phyloP scores from a whole-genome alignment of 805 yeast species.

The Alloascoidea africana region DNA sequence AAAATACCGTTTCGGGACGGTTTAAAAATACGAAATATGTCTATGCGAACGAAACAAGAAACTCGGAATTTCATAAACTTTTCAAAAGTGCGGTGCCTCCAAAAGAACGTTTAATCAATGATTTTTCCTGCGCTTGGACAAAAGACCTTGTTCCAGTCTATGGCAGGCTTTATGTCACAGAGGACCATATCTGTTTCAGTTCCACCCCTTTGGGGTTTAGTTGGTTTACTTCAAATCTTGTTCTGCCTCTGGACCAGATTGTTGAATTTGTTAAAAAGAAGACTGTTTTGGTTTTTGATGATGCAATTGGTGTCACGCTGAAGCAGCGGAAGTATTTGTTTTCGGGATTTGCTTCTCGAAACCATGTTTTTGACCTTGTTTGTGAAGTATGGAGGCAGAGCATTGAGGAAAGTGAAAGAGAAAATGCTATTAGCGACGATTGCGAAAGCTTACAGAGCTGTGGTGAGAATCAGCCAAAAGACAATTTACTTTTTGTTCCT shows the following conservation, averaged over 20 bases:
- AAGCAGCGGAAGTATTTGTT: constrained; percentile 51
- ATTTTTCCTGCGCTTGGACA: constrained; percentile 80
- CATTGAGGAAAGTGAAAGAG: background rate
- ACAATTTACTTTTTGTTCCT: background rate
- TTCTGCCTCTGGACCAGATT: constrained; percentile 59
- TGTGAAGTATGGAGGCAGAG: constrained; percentile 48
- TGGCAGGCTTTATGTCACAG: constrained; percentile 75
- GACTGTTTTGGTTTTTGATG: constrained; percentile 83
- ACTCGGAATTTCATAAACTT: constrained; percentile 62
- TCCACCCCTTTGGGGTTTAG: constrained; percentile 56
- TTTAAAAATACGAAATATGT: too few relatives aligned
- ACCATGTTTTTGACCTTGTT: constrained; percentile 56
- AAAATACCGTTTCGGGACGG: too few relatives aligned
- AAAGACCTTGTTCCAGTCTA: constrained; percentile 56
- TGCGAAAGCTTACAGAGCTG: background rate
- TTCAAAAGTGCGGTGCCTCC: constrained; percentile 53
- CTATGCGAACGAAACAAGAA: constrained; percentile 41
- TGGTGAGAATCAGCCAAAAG: background rate
- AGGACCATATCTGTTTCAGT: constrained; percentile 68
- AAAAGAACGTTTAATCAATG: constrained; percentile 66
- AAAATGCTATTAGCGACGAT: background rate
- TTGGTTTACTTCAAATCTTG: constrained; percentile 77
- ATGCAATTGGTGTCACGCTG: constrained; percentile 62
- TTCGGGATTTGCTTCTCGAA: constrained; percentile 79
- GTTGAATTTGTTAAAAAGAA: constrained; percentile 60